phyloP scores from a whole-genome alignment of 2,329 filamentous ascomycete species.

The Mollisia scopiformis region DNA sequence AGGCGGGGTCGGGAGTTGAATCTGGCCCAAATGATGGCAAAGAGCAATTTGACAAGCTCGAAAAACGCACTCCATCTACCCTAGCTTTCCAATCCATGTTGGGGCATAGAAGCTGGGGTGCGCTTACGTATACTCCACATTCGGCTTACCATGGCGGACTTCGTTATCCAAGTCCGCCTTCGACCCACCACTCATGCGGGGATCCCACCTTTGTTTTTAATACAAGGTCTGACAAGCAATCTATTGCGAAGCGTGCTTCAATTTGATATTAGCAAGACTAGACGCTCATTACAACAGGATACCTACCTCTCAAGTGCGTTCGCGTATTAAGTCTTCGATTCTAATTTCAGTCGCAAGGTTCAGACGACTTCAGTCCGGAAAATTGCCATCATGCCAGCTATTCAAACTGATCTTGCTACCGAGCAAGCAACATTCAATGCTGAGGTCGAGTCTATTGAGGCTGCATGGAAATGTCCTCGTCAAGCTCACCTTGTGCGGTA shows the following conservation, averaged over 20 bases:
- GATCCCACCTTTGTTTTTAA: background rate
- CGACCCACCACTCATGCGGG: background rate
- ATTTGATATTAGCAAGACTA: background rate
- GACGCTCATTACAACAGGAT: background rate
- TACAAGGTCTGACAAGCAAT: background rate
- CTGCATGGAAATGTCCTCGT: background rate
- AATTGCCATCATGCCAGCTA: background rate
- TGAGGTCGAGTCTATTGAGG: background rate
- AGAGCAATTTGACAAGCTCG: too few relatives aligned
- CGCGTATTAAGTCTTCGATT: background rate
- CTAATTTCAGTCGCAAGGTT: background rate
- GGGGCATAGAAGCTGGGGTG: background rate
- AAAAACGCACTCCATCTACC: background rate
- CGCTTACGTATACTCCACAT: background rate
- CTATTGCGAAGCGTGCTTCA: background rate
- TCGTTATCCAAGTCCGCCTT: background rate
- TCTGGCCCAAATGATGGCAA: too few relatives aligned
- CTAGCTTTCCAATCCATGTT: background rate
- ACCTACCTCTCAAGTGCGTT: too few relatives aligned
- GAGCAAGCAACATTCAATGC: background rate
- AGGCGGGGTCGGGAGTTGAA: background rate
- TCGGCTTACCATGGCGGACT: background rate
- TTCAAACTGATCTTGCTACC: background rate
- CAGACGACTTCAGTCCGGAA: background rate
- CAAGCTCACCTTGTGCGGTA: background rate